Conservation (phyloP, 768 basidiomycete genomes). For the Dioszegia crocea region DNA sequence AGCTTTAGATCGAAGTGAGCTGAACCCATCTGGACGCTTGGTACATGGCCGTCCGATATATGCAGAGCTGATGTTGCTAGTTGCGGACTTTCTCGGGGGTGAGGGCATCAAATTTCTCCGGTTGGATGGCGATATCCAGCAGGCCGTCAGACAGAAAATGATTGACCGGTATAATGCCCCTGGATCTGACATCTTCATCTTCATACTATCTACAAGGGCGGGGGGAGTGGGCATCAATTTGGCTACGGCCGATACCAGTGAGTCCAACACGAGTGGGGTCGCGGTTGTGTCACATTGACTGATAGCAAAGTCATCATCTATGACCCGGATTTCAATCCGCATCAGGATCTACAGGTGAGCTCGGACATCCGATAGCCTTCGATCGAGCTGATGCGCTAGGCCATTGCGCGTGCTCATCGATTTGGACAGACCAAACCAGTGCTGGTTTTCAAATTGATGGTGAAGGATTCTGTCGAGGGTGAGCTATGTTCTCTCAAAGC, state of each 20-base stretch:
- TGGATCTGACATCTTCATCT: slow-evolving; percentile 82
- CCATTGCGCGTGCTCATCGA: slow-evolving; percentile 88
- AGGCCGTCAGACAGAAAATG: slow-evolving; percentile 77
- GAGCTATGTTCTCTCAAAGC: too few species aligned
- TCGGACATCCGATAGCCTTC: too few species aligned
- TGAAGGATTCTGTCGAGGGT: slow-evolving; percentile 90
- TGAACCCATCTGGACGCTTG: too few species aligned
- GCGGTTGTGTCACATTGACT: slow-evolving; percentile 6
- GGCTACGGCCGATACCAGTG: slow-evolving; percentile 75
- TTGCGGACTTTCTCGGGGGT: slow-evolving; percentile 82
- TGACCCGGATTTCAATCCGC: slow-evolving; percentile 98
- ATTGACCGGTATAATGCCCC: slow-evolving; percentile 94
- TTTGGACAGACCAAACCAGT: slow-evolving; percentile 94
- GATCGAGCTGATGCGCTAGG: too few species aligned
- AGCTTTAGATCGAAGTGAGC: slow-evolving; percentile 63
- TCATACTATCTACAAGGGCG: slow-evolving; percentile 84
- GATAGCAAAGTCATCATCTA: slow-evolving; percentile 52
- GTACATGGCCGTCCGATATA: too few species aligned
- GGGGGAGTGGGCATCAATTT: slow-evolving; percentile 83
- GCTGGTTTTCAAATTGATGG: slow-evolving; percentile 92
- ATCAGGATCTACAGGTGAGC: slow-evolving; percentile 76
- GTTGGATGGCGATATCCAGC: slow-evolving; percentile 83
- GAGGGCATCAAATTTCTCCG: slow-evolving; percentile 76
- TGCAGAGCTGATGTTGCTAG: slow-evolving; percentile 22
- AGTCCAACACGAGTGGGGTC: slow-evolving; percentile 59